Conservation (phyloP, 768 basidiomycete species). For the Pholiota conissans region DNA sequence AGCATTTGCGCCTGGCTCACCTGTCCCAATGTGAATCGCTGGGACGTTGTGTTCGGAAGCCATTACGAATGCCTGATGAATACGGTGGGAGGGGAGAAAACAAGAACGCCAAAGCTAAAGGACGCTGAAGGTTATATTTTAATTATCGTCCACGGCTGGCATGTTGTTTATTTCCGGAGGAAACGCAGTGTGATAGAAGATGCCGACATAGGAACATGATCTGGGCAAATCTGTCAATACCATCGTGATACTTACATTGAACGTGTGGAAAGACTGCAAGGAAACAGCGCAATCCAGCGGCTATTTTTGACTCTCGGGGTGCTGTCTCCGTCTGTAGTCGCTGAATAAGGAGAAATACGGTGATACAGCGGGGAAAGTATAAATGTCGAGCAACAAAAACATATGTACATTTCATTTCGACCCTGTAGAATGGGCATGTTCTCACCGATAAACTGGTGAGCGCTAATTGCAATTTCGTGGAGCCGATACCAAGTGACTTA, state of each 20-base stretch:
- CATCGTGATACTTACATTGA: background rate
- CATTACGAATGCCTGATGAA: background rate
- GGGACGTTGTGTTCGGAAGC: background rate
- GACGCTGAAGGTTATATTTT: background rate
- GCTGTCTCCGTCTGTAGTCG: too few species aligned
- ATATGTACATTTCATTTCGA: background rate
- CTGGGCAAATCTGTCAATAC: background rate
- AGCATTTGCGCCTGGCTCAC: background rate
- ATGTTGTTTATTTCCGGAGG: background rate
- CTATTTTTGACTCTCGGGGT: too few species aligned
- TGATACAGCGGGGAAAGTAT: background rate
- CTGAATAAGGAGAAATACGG: too few species aligned
- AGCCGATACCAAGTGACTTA: too few species aligned
- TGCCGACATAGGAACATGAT: background rate
- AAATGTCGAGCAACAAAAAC: background rate
- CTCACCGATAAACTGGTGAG: too few species aligned
- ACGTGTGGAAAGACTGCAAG: background rate
- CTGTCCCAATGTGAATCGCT: background rate
- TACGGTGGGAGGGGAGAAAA: too few species aligned
- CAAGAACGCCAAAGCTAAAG: background rate
- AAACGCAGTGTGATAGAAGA: background rate
- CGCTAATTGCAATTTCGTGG: too few species aligned
- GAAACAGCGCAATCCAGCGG: too few species aligned
- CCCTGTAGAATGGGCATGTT: too few species aligned
- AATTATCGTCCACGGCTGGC: background rate